Percentiles rank a stretch among this genome's conserved stretches.
Conservation (phyloP, 2,329 filamentous ascomycete species). For the Ascocoryne sarcoides region DNA sequence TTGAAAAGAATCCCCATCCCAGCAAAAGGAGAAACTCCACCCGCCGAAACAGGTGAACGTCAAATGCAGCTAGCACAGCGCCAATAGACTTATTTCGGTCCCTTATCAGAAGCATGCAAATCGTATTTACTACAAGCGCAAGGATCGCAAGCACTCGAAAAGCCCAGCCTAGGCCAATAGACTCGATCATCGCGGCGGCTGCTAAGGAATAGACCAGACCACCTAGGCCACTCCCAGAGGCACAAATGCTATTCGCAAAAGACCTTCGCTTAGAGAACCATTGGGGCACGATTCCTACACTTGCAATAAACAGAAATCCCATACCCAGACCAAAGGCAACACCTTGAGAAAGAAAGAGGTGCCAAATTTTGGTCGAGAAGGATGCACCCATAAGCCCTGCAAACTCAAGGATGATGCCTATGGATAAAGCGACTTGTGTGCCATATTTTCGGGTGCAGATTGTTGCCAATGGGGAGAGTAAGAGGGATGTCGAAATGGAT, state of each 20-base stretch:
- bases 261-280: conserved; percentile 50
- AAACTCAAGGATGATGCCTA: conserved; percentile 57
- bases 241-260: conserved; percentile 55
- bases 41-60: conserved; percentile 50
- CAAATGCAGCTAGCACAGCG: conserved; percentile 58
- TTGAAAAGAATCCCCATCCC: conserved; percentile 59
- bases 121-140: conserved; percentile 53
- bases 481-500: conserved; percentile 55
- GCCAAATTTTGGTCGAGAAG: conserved; percentile 62
- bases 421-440: conserved; percentile 53
- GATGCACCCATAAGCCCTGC: conserved; percentile 60
- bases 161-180: conserved; percentile 44
- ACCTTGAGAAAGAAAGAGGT: conserved; percentile 67
- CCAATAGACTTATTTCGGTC: conserved; percentile 67
- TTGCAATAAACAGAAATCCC: conserved; percentile 67
- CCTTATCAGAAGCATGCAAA: conserved; percentile 53
- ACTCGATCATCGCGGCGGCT: conserved; percentile 45
- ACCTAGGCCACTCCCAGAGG: conserved; percentile 62
- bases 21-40: conserved; percentile 56
- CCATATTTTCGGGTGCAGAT: conserved; percentile 46
- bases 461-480: conserved; percentile 52
- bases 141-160: conserved; percentile 47
- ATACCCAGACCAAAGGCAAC: conserved; percentile 70
- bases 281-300: conserved; percentile 47
- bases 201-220: conserved; percentile 49